Evolutionary conservation across 164 flowering plant species (phyloP).

Genomic region (Stephania cephalantha): DNA sequence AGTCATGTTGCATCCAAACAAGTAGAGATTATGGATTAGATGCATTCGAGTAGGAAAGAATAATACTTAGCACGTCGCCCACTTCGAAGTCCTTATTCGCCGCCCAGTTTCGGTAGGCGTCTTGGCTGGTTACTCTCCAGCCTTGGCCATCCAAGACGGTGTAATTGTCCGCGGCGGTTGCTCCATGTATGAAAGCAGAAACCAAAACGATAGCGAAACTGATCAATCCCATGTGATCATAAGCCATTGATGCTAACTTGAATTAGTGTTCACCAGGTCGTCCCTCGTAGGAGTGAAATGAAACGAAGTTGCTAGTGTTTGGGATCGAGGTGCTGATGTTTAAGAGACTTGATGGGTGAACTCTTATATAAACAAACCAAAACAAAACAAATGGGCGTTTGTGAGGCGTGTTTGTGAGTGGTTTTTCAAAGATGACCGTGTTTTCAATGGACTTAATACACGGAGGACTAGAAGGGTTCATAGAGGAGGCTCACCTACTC

Average conservation of each 20-base stretch:
- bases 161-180: slow-evolving; percentile 1
- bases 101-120: slow-evolving; percentile 18
- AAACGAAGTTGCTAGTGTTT: not conserved
- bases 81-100: slow-evolving; percentile 9
- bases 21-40: too few species aligned
- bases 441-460: too few species aligned
- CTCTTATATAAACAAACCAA: too few species aligned
- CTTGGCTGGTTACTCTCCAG: slow-evolving; percentile 13
- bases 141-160: slow-evolving; percentile 10
- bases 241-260: not conserved
- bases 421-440: too few species aligned
- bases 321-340: not conserved
- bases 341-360: too few species aligned
- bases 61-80: slow-evolving; percentile 22
- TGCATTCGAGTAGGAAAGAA: not conserved
- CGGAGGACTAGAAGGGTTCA: too few species aligned
- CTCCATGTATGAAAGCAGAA: not conserved
- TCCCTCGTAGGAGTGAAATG: not conserved
- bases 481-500: not conserved
- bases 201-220: not conserved
- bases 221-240: not conserved
- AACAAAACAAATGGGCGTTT: too few species aligned
- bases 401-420: too few species aligned
- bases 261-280: slow-evolving; percentile 2
- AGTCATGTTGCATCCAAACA: too few species aligned